Base-by-base conservation (phyloP, 352 stramenopile species). In the Phytophthora boehmeriae region DNA sequence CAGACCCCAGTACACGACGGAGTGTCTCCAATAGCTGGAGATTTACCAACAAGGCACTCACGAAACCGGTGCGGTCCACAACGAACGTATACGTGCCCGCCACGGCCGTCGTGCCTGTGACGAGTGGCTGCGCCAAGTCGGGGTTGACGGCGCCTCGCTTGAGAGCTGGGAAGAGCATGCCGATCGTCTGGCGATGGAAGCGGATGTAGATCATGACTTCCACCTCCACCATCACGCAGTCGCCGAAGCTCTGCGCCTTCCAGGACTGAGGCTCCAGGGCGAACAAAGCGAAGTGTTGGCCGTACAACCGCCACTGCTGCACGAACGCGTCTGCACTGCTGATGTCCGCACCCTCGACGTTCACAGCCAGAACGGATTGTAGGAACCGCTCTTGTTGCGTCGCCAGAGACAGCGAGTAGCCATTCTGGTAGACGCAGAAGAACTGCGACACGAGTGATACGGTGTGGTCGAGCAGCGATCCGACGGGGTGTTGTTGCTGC, bases 1-100 rank as follows among this genome's bases (percentile, higher is more conserved):
- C 50, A 8, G 66, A 78, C 14, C 62, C 57, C 1, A 78, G 35
- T 3, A 73, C 57, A 36, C 58, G 48, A 20, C 54, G 66, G 19
- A 78, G 54, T 36, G 70, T 73, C 42, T 78, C 66, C 38, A 75
- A 17, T 5, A 78, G 49, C 57, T 74, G 61, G 13, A 75, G 44
- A 36, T 36, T 68, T 25, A 68, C 53, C 54, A 73, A 20, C 14
- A 78, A 36, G 22, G 39, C 66, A 3, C 19, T 55, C 34, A 75
- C 70, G 48, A 54, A 36, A 30, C 66, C 70, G 1, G 70, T 52
- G 51, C 39, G 45, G 36, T 66, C 59, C 35, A 78, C 48, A 11
- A 71, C 45, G 43, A 78, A 73, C 16, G 58, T 68, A 52, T 68
- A 72, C 13, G 66, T 63, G 32, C 61, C 58, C 0, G 50, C 5